Percentiles rank a stretch among this genome's conserved stretches.
Conservation (phyloP, 352 stramenopile species). For the Globisporangium cylindrosporum region DNA sequence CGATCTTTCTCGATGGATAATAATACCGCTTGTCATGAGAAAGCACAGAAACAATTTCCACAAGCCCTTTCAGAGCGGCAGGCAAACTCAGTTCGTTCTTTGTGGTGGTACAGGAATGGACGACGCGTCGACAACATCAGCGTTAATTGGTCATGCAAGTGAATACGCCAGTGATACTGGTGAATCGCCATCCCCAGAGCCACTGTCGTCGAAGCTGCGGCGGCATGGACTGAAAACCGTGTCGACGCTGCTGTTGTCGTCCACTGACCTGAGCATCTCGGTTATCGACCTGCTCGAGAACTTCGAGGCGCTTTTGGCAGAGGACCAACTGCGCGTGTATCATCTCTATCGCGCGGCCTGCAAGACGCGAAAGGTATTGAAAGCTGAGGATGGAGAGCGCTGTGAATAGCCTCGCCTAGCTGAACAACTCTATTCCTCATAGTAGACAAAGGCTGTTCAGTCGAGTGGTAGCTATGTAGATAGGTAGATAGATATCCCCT, state of each 20-base stretch:
- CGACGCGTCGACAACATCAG: neutral
- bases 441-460: neutral
- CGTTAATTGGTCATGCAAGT: neutral
- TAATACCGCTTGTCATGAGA: neutral
- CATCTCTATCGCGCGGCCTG: slow-evolving; percentile 10
- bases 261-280: neutral
- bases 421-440: neutral
- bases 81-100: neutral
- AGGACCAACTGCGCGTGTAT: slow-evolving; percentile 15
- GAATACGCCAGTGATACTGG: neutral
- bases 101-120: neutral
- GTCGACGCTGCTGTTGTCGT: neutral
- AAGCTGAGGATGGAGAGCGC: neutral
- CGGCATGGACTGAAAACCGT: neutral
- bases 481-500: neutral
- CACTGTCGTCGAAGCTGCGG: neutral
- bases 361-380: slow-evolving; percentile 14
- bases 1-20: neutral
- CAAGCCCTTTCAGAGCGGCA: neutral
- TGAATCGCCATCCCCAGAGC: neutral
- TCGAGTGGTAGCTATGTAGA: neutral
- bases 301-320: slow-evolving; percentile 8
- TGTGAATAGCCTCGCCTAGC: neutral
- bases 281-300: slow-evolving; percentile 1
- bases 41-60: neutral